These are phyloP conservation scores for Trichoderma orchidacearum DNA, from an alignment of 495 filamentous ascomycete genomes.

Conservation along the genomic window DNA sequence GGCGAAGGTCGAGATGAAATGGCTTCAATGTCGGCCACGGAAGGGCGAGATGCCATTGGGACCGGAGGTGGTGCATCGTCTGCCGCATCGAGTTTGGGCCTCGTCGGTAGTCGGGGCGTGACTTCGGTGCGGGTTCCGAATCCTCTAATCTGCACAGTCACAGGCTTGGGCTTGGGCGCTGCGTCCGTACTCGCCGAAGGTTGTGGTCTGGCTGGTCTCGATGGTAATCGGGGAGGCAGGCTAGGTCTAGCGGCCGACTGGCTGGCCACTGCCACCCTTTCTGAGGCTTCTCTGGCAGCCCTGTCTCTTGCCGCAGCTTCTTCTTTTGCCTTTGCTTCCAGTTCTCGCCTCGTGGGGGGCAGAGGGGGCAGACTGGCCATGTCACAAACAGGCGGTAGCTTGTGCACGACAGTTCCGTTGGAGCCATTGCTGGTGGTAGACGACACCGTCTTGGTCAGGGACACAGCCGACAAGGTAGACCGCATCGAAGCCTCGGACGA, in stretches of 20 bases:
- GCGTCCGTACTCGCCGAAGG: background rate
- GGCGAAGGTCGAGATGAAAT: slow-evolving; percentile 14
- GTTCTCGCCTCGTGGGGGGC: slow-evolving; percentile 27
- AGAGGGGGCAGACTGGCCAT: slow-evolving; percentile 36
- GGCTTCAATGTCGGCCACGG: slow-evolving; percentile 26
- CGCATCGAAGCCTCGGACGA: slow-evolving; percentile 30
- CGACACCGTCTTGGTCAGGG: slow-evolving; percentile 16
- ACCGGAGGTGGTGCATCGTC: slow-evolving; percentile 28
- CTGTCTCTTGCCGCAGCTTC: slow-evolving; percentile 10
- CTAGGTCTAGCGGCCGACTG: slow-evolving; percentile 11
- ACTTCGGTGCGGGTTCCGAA: background rate
- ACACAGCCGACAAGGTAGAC: slow-evolving; percentile 27
- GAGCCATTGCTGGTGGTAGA: slow-evolving; percentile 17
- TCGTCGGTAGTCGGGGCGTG: background rate
- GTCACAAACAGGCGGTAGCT: slow-evolving; percentile 33
- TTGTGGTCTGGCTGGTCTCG: slow-evolving; percentile 17
- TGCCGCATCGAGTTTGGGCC: background rate
- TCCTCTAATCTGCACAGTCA: background rate
- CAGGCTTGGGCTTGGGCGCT: background rate
- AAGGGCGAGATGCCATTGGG: slow-evolving; percentile 29
- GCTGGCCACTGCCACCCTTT: slow-evolving; percentile 10
- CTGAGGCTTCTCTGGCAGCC: slow-evolving; percentile 5
- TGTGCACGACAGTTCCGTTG: slow-evolving; percentile 16
- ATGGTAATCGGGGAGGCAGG: slow-evolving; percentile 28
- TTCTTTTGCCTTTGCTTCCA: slow-evolving; percentile 29